Base-by-base conservation (phyloP, 2,329 filamentous ascomycete genomes). In the Grosmannia serpens region DNA sequence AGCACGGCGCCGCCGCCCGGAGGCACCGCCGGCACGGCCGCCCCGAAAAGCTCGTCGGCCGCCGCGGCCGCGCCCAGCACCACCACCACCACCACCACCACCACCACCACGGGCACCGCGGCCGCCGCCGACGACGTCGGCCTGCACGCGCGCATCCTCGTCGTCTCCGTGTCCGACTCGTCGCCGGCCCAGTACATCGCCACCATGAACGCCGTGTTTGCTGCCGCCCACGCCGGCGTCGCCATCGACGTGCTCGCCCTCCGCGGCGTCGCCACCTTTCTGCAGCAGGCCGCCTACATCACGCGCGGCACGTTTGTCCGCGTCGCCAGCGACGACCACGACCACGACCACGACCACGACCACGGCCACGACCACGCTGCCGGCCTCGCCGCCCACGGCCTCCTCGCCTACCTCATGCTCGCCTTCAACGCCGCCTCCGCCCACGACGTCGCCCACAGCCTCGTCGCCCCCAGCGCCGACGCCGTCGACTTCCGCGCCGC, bases 191-290 rank as follows among this genome's bases (percentile, higher is more conserved):
- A 97, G 71, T 99, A 99, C 75, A 99, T 99, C 58, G 88, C 92
- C 0, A 94, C 95, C 65, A 99, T 99, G 94, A 99, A 99, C 74
- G 84, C 87, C 66, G 95, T 97, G 61, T 99, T 99, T 72, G 94
- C 94, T 2, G 94, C 92, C 60, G 89, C 95, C 67, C 86, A 92
- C 63, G 81, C 91, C 58, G 83, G 84, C 65, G 90, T 99, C 63
- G 89, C 91, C 27, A 91, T 99, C 66, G 94, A 99, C 70, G 92
- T 96, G 38, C 81, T 95, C 61, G 88, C 95, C 64, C 78, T 99
- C 15, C 84, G 87, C 49, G 90, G 89, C 26, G 84, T 90, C 65
- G 89, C 92, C 0, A 91, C 95, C 13, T 95, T 99, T 70, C 77
- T 99, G 54, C 92, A 99, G 69, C 94, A 99, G 73, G 94, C 94